Percentiles rank a stretch among this genome's conserved stretches.
phyloP scores from a whole-genome alignment of 768 basidiomycete genomes.

The Gyrodon lividus region DNA sequence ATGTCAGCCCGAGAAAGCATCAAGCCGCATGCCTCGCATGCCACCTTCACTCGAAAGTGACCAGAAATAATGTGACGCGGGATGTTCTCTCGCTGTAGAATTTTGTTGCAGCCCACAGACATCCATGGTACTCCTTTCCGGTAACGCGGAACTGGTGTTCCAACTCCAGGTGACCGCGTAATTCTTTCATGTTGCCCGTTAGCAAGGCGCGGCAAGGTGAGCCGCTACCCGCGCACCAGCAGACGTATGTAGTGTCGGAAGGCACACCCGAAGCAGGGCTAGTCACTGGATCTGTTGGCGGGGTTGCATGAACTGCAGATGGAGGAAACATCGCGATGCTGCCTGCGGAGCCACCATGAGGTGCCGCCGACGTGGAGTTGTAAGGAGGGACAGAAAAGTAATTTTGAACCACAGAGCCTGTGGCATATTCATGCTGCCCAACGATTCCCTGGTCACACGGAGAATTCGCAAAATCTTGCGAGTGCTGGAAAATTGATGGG shows the following conservation, averaged over 20 bases:
- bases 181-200: not conserved
- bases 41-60: constrained; percentile 14
- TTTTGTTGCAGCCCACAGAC: constrained; percentile 13
- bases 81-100: constrained; percentile 17
- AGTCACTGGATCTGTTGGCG: too few relatives aligned
- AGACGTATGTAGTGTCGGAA: not conserved
- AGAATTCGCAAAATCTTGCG: too few relatives aligned
- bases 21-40: constrained; percentile 10
- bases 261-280: too few relatives aligned
- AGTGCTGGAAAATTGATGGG: too few relatives aligned
- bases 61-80: constrained; percentile 17
- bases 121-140: constrained; percentile 2
- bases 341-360: too few relatives aligned
- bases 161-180: constrained; percentile 18
- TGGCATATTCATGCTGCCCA: too few relatives aligned
- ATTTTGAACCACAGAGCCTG: too few relatives aligned
- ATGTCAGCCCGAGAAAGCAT: constrained; percentile 24
- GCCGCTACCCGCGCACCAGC: constrained; percentile 1
- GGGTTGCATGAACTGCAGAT: too few relatives aligned
- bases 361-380: too few relatives aligned
- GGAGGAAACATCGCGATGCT: too few relatives aligned
- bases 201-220: constrained; percentile 6
- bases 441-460: too few relatives aligned
- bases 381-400: too few relatives aligned
- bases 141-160: constrained; percentile 6